Evolutionary conservation across 2,329 filamentous ascomycete genomes (phyloP), one percentile per base, ranked within the genome.

Genomic region (Microsporum audouinii): DNA sequence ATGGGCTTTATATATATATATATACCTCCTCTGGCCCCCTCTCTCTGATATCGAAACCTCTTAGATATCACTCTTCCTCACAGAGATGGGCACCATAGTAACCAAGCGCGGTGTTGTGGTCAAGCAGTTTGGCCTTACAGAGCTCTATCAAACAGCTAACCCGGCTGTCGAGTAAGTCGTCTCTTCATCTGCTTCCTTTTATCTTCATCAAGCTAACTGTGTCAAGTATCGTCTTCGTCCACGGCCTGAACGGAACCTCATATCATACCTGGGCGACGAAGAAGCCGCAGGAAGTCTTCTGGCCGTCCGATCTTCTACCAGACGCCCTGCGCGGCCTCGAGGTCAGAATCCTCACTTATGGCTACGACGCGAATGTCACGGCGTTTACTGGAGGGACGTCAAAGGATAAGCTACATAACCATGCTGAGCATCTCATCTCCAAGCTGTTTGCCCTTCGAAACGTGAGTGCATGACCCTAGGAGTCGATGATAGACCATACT

Each of bases 341-440:
- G 29, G 85, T 84, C 59, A 84, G 88, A 58, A 76, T 90, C 23
- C 73, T 89, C 60, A 85, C 86, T 0, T 89, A 89, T 68, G 87
- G 87, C 29, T 90, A 89, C 70, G 88, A 90, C 70, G 86, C 87
- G 29, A 85, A 88, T 62, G 78, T 82, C 1, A 72, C 75, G 41
- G 71, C 78, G 0, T 81, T 81, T 64, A 77, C 73, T 1, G 75
- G 77, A 65, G 79, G 80, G 60, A 81, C 78, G 17, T 81, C 83
- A 2, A 86, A 83, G 67, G 82, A 87, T 65, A 85, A 85, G 66
- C 83, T 89, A 66, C 82, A 85, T 63, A 82, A 88, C 68, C 87
- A 89, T 72, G 86, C 87, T 0, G 85, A 89, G 73, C 87, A 82
- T 8, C 76, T 90, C 36, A 79, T 88, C 5, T 80, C 80, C 3